Percentiles rank a stretch among this genome's conserved stretches.
Conservation (phyloP, 164 flowering plant genomes). For the Platanus orientalis region DNA sequence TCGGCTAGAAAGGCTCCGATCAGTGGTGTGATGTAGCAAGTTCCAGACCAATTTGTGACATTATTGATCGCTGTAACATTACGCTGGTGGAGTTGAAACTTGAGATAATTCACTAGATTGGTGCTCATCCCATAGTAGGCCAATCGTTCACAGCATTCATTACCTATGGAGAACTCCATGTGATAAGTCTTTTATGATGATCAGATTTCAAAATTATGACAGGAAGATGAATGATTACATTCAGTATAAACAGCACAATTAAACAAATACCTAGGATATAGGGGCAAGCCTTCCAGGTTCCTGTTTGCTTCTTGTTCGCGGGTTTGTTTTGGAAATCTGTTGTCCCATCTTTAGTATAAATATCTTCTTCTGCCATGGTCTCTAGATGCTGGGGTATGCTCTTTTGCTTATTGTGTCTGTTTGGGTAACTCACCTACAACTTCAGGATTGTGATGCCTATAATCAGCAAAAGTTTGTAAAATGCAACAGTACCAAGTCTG, state of each 20-base stretch:
- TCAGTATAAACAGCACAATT: not conserved
- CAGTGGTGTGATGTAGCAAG: conserved; percentile 9
- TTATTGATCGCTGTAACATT: conserved; percentile 2
- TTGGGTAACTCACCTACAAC: not conserved
- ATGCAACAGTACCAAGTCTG: not conserved
- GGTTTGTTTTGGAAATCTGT: conserved; percentile 23
- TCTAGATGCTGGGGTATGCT: not conserved
- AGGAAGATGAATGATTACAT: not conserved
- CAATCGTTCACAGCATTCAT: conserved; percentile 15
- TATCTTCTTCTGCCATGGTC: conserved; percentile 29
- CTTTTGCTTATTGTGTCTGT: not conserved
- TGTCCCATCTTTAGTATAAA: conserved; percentile 32
- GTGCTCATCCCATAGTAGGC: conserved; percentile 18
- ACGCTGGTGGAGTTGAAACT: not conserved
- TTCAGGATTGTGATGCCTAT: not conserved
- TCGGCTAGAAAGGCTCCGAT: conserved; percentile 18
- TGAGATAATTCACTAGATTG: conserved; percentile 11
- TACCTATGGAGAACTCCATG: conserved; percentile 3
- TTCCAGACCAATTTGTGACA: conserved; percentile 15
- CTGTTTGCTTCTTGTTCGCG: conserved; percentile 31
- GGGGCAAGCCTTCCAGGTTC: conserved; percentile 29
- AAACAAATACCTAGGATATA: conserved; percentile 2
- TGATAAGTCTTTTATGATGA: not conserved
- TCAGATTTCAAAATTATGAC: not conserved
- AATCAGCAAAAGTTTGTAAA: not conserved